Conservation (phyloP, 2,329 filamentous ascomycete species). For the Pseudogymnoascus sp. region DNA sequence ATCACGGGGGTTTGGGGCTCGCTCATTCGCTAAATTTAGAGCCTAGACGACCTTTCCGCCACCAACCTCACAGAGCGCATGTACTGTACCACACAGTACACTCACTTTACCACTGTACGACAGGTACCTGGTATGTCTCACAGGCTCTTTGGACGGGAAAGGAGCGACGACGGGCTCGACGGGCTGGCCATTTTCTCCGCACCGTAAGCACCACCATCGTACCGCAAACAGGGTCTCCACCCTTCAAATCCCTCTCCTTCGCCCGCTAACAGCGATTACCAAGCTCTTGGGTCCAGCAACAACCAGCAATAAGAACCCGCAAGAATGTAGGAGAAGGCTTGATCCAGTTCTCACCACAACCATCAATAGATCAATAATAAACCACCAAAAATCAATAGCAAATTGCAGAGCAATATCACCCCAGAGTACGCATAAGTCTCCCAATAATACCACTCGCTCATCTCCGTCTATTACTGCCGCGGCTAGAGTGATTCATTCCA, state of each 20-base stretch:
- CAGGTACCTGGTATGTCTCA: background rate
- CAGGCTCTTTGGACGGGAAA: background rate
- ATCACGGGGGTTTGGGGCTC: background rate
- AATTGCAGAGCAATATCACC: background rate
- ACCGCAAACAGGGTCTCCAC: slow-evolving; percentile 3
- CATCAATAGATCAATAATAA: background rate
- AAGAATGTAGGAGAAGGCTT: slow-evolving; percentile 1
- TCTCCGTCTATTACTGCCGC: background rate
- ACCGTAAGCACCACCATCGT: background rate
- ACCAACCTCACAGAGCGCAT: slow-evolving; percentile 5
- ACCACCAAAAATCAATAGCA: background rate
- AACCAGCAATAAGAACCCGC: background rate
- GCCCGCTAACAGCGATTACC: slow-evolving; percentile 4
- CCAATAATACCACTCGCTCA: background rate
- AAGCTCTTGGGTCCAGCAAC: background rate
- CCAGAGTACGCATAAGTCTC: background rate
- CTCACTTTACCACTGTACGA: background rate
- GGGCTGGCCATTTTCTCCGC: background rate
- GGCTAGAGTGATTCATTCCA: background rate
- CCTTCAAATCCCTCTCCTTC: background rate
- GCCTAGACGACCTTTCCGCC: background rate
- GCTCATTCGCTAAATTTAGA: slow-evolving; percentile 2
- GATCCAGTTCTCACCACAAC: background rate
- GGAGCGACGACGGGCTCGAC: background rate
- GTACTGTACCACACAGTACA: background rate